A percentile compares a stretch with the other conserved stretches of the same genome.
Conservation (phyloP, 345 rosid genomes). For the Heritiera fomes region DNA sequence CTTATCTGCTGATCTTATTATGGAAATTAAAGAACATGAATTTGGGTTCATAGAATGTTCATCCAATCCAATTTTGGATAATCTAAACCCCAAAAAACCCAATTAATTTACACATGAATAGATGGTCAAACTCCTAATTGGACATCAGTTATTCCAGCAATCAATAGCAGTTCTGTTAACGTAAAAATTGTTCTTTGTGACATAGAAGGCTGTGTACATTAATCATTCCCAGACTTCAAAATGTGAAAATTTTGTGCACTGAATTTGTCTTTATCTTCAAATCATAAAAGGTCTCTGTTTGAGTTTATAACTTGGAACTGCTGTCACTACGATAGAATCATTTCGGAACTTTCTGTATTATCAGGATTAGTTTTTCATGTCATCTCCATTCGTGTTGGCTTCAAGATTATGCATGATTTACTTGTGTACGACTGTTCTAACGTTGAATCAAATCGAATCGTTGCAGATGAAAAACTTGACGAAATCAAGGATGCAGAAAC, state of each 20-base stretch:
- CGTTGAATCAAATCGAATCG: conserved; percentile 19
- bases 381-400: too few species aligned
- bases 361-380: too few species aligned
- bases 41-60: not conserved
- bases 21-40: not conserved
- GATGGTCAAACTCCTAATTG: too few species aligned
- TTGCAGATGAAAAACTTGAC: conserved; percentile 61
- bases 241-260: too few species aligned
- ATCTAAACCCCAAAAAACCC: not conserved
- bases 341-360: too few species aligned
- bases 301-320: not conserved
- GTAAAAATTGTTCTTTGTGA: too few species aligned
- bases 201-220: too few species aligned
- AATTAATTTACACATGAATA: not conserved
- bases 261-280: not conserved
- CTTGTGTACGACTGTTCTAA: not conserved
- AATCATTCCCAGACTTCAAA: too few species aligned
- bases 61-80: not conserved
- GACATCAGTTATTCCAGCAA: not conserved
- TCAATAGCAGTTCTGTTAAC: conserved; percentile 1
- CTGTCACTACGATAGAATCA: not conserved
- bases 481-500: conserved; percentile 38
- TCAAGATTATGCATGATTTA: not conserved
- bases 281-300: not conserved
- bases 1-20: conserved; percentile 11